Evolutionary conservation across 805 yeast genomes (phyloP).

Genomic region (Ogataea nitratoaversa): DNA sequence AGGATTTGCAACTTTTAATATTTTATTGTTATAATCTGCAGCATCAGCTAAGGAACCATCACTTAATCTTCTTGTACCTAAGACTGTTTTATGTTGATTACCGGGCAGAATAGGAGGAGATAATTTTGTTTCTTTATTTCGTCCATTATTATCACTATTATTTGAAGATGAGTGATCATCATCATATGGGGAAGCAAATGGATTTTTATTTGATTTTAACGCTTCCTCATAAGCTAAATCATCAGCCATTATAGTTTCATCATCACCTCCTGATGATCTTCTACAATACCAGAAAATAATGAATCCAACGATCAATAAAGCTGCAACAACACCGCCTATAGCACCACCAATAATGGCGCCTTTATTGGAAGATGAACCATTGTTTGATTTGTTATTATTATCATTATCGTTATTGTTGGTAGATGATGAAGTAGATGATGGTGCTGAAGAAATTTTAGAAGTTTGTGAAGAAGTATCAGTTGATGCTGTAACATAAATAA

Average conservation of each 20-base stretch:
- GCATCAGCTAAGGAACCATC: slow-evolving; percentile 88
- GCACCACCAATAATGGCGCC: slow-evolving; percentile 36
- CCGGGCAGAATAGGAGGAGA: no score
- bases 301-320: slow-evolving; percentile 20
- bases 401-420: slow-evolving; percentile 4
- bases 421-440: slow-evolving; percentile 25
- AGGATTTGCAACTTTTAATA: slow-evolving; percentile 85
- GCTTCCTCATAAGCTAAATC: slow-evolving; percentile 59
- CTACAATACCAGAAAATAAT: slow-evolving; percentile 32
- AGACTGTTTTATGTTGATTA: slow-evolving; percentile 51
- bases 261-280: slow-evolving; percentile 30
- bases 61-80: slow-evolving; percentile 78
- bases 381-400: slow-evolving; percentile 7
- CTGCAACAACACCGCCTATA: slow-evolving; percentile 34
- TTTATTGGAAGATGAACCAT: slow-evolving; percentile 20
- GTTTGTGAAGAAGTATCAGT: slow-evolving; percentile 12
- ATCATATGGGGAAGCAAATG: slow-evolving; percentile 60
- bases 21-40: slow-evolving; percentile 74
- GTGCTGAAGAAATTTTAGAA: slow-evolving; percentile 13
- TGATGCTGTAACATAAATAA: slow-evolving; percentile 25
- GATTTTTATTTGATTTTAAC: slow-evolving; percentile 52
- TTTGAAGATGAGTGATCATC: slow-evolving; percentile 26
- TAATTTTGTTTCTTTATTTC: no score
- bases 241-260: slow-evolving; percentile 41
- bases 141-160: slow-evolving; percentile 9